Evolutionary conservation across 2,329 filamentous ascomycete genomes (phyloP).

Genomic region (Rhynchosporium agropyri): DNA sequence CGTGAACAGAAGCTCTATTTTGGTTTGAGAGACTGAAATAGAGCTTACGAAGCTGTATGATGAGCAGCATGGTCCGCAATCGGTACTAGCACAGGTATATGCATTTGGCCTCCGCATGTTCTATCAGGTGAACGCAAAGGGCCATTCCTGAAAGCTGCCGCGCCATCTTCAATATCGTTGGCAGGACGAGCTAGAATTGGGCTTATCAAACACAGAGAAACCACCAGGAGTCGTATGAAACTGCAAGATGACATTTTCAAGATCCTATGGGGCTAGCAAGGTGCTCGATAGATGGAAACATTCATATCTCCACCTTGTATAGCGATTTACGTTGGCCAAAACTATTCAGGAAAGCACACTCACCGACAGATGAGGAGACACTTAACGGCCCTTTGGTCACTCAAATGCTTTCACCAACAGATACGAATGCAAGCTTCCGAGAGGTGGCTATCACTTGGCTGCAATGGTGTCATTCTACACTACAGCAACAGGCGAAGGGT

Average conservation of each 20-base stretch:
- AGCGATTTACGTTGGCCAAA: background rate
- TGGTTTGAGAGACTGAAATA: background rate
- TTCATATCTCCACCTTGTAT: background rate
- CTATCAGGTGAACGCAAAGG: conserved; percentile 10
- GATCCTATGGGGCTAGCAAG: background rate
- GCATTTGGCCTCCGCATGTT: conserved; percentile 17
- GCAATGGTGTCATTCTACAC: background rate
- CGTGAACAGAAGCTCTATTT: background rate
- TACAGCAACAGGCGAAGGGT: too few relatives aligned
- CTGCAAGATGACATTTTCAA: background rate
- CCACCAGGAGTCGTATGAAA: background rate
- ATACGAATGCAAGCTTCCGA: conserved; percentile 15
- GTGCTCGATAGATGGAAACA: background rate
- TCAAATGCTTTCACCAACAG: background rate
- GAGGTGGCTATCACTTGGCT: conserved; percentile 5
- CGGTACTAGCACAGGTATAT: conserved; percentile 16
- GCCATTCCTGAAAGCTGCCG: background rate
- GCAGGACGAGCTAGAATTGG: background rate
- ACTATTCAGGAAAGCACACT: background rate
- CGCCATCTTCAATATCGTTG: background rate
- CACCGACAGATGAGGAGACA: background rate
- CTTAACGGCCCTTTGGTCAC: conserved; percentile 5
- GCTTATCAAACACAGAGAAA: background rate
- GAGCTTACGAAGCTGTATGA: conserved; percentile 12
- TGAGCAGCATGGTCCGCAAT: conserved; percentile 22